phyloP scores from a whole-genome alignment of 352 stramenopile species.

The Pythium graminicola region DNA sequence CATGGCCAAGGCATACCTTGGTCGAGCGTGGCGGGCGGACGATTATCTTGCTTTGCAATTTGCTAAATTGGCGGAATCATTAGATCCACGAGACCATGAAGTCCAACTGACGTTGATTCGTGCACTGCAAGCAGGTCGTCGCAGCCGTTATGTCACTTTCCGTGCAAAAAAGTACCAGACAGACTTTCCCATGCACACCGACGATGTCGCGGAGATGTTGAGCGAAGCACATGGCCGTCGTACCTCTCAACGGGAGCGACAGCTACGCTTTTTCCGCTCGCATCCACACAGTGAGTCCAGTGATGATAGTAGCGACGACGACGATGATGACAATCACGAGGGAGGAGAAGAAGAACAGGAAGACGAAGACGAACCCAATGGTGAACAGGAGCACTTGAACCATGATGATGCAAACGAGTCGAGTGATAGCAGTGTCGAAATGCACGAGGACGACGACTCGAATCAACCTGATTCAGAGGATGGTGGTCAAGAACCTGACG shows the following conservation, averaged over 20 bases:
- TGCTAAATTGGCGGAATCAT: slow-evolving; percentile 56
- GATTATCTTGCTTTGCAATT: slow-evolving; percentile 52
- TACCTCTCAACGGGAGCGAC: slow-evolving; percentile 5
- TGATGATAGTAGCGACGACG: slow-evolving; percentile 26
- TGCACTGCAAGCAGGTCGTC: slow-evolving; percentile 37
- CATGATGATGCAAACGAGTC: background rate
- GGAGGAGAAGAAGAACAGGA: slow-evolving; percentile 15
- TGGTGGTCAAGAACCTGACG: slow-evolving; percentile 7
- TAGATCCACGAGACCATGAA: slow-evolving; percentile 38
- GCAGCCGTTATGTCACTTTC: slow-evolving; percentile 34
- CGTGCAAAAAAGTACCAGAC: slow-evolving; percentile 36
- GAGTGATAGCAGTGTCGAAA: slow-evolving; percentile 11
- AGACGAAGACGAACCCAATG: slow-evolving; percentile 4
- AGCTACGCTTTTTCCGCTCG: slow-evolving; percentile 8
- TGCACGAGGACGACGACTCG: slow-evolving; percentile 12
- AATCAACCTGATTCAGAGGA: slow-evolving; percentile 15
- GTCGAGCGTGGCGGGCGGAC: slow-evolving; percentile 58
- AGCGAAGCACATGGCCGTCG: background rate
- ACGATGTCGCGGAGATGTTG: slow-evolving; percentile 32
- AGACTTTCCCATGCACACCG: slow-evolving; percentile 37
- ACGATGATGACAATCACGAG: slow-evolving; percentile 19
- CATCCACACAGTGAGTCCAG: background rate
- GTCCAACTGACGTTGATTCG: slow-evolving; percentile 58
- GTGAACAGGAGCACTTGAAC: too few relatives aligned
- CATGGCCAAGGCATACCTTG: slow-evolving; percentile 59